Evolutionary conservation across 306 rosid species (phyloP), one percentile per base, ranked within the genome.

Genomic region (Quercus parvula): DNA sequence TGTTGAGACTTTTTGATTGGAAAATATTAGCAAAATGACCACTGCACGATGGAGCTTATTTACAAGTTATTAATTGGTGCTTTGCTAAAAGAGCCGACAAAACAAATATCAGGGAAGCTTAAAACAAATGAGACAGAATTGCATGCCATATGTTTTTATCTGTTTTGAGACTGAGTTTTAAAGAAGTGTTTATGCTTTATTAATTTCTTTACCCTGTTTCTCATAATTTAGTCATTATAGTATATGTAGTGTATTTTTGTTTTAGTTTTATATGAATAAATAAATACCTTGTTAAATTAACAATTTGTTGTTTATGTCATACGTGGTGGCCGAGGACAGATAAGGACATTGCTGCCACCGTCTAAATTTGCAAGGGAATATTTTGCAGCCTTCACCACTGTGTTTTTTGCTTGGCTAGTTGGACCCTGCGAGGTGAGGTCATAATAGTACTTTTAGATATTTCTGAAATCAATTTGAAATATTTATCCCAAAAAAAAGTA

Each of bases 401-500:
- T 89, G 75, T 93, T 91, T 83, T 96, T 93, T 81, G 90, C 91
- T 75, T 96, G 99, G 99, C 78, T 96, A 56, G 88, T 96, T 2
- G 99, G 99, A 17, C 91, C 91, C 59, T 96, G 90, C 51, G 91
- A 93, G 98, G 99, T 91, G 83, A 80, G 59, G 2, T 78, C 30
- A 63, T 62, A 30, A 1, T 69, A 49, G 18, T 30, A 2, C 41
- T 74, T 62, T 33, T 64, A 13, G 17, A 15, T 30, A 70, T 67
- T 61, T 52, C 31, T 61, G 44, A 54, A 49, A 14, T 83, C 72
- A 71, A 49, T 72, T 8, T 11, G 41, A 75, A 19, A 75, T 27
- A 49, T 12, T 49, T 13, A 11, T 49, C 17, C 51, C 6, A 49
- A 49, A 12, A 13, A 12, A 49, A 3, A 49, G 15, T 11, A 46